Evolutionary conservation across 495 filamentous ascomycete genomes (phyloP).

Genomic region (Talaromyces stipitatus): DNA sequence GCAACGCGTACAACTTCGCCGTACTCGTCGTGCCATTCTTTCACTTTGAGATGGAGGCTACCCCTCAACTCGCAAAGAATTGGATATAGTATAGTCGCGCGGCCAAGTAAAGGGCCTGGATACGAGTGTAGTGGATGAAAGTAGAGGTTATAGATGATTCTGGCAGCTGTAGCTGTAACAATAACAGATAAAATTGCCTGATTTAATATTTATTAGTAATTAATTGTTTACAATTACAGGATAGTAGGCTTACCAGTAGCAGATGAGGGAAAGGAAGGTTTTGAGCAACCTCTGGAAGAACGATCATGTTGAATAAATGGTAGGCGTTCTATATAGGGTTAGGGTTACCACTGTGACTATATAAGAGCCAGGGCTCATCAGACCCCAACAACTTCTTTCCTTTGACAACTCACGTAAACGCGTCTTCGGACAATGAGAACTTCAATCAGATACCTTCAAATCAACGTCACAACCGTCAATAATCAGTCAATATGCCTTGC

Average conservation of each 20-base stretch:
- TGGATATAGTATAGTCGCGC: conserved; percentile 3
- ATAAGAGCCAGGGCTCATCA: too few relatives aligned
- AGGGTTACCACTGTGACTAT: too few relatives aligned
- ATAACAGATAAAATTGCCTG: neutral
- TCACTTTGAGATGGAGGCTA: neutral
- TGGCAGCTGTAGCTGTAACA: neutral
- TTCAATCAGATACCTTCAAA: too few relatives aligned
- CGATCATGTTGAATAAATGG: neutral
- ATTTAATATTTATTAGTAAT: too few relatives aligned
- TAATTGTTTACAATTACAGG: too few relatives aligned
- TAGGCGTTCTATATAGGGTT: neutral
- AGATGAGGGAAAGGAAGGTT: neutral
- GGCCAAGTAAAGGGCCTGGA: conserved; percentile 19
- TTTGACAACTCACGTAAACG: neutral
- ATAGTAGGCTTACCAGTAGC: too few relatives aligned
- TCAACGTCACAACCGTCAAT: neutral
- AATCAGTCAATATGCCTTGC: conserved; percentile 4
- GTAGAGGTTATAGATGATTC: conserved; percentile 18
- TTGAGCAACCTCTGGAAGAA: neutral
- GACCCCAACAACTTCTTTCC: neutral
- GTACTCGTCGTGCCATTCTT: conserved; percentile 11
- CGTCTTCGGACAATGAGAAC: too few relatives aligned
- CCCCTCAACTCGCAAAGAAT: conserved; percentile 4
- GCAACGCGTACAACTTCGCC: conserved; percentile 9
- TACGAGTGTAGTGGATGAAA: conserved; percentile 18